Conservation (phyloP, 2,329 filamentous ascomycete species). For the Ophiocordyceps camponoti-floridani region DNA sequence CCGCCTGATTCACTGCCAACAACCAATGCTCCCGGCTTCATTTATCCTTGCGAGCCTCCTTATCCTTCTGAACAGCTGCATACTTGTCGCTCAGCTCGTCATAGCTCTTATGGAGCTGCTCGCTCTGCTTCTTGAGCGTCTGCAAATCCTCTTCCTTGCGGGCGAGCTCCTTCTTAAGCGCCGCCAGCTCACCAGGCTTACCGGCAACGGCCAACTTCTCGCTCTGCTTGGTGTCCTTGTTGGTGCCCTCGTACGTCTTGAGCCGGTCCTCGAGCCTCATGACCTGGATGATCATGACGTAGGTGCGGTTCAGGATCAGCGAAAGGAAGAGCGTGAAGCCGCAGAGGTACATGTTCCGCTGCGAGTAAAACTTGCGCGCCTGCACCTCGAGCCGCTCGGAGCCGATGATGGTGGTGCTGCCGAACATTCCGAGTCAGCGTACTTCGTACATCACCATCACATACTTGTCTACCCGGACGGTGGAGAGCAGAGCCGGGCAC, state of each 20-base stretch:
- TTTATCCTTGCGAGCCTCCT: conserved; percentile 37
- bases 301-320: conserved; percentile 96
- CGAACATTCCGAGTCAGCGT: neutral
- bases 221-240: conserved; percentile 43
- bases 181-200: conserved; percentile 56
- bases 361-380: conserved; percentile 98
- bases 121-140: conserved; percentile 81
- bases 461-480: neutral
- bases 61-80: conserved; percentile 33
- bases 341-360: conserved; percentile 99
- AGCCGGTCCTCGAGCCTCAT: conserved; percentile 85
- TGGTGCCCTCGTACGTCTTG: conserved; percentile 52
- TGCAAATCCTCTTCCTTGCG: conserved; percentile 70
- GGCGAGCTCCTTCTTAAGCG: conserved; percentile 52
- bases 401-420: conserved; percentile 53
- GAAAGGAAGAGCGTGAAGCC: conserved; percentile 98
- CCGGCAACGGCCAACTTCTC: conserved; percentile 57
- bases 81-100: conserved; percentile 72
- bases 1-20: too few species aligned
- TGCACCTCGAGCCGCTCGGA: conserved; percentile 96
- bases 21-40: neutral
- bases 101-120: conserved; percentile 72
- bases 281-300: conserved; percentile 87
- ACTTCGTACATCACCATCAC: neutral
- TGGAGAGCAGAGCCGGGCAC: conserved; percentile 9